Evolutionary conservation across 257 asterid genomes (phyloP), one percentile per base, ranked within the genome.

Genomic region (Parsonsia alboflavescens): DNA sequence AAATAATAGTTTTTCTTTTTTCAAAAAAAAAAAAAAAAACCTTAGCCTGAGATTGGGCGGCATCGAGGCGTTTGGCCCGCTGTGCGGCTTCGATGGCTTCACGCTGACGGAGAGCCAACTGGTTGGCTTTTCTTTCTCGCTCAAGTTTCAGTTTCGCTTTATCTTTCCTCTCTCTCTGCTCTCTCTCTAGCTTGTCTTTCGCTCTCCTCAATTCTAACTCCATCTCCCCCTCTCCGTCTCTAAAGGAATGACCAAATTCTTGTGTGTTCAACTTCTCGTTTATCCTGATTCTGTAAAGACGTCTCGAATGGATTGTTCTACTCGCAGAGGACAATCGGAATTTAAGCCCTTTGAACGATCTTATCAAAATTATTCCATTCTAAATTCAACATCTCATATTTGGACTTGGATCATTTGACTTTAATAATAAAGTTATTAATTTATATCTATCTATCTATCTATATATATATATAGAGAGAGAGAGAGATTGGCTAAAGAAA

Each of bases 141-240:
- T 92, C 96, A 59, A 89, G 71, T 85, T 80, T 94, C 84, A 90
- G 72, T 80, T 77, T 90, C 36, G 99, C 99, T 74, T 74, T 83
- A 24, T 80, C 90, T 71, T 89, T 95, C 86, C 81, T 77, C 74
- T 70, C 74, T 52, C 94, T 85, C 75, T 90, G 74, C 63, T 94
- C 99, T 78, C 72, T 88, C 85, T 88, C 96, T 64, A 94, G 82
- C 90, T 94, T 94, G 87, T 92, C 97, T 48, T 91, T 84, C 11
- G 98, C 99, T 83, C 93, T 88, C 77, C 96, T 87, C 86, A 94
- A 75, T 81, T 92, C 98, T 65, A 87, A 94, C 84, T 94, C 98
- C 99, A 94, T 93, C 65, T 48, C 24, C 75, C 19, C 91, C 65
- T 48, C 28, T 73, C 19, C 16, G 21, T 30, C 6, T 39, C 17